These are phyloP conservation scores for Exidia glandulosa DNA, from an alignment of 768 basidiomycete genomes.

Conservation along the genomic window DNA sequence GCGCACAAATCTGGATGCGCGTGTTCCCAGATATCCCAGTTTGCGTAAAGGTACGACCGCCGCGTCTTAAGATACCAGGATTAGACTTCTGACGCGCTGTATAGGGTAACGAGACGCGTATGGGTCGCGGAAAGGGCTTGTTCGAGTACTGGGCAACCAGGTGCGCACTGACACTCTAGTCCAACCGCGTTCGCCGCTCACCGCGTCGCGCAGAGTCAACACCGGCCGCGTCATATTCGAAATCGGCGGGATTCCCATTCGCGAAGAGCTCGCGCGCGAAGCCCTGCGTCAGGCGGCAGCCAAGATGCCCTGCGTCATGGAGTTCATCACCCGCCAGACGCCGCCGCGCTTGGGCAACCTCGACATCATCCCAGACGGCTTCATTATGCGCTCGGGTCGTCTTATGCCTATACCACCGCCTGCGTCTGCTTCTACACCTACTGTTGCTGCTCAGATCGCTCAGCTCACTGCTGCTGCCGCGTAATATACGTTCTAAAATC, in stretches of 20 bases:
- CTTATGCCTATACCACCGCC: not conserved
- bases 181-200: not conserved
- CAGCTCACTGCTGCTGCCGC: too few species aligned
- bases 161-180: conserved; percentile 37
- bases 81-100: too few species aligned
- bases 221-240: conserved; percentile 89
- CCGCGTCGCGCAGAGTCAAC: conserved; percentile 26
- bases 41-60: conserved; percentile 97
- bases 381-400: not conserved
- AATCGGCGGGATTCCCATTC: conserved; percentile 79
- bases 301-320: conserved; percentile 79
- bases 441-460: too few species aligned
- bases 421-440: not conserved
- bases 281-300: conserved; percentile 80
- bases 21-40: conserved; percentile 97
- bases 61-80: too few species aligned
- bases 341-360: conserved; percentile 68
- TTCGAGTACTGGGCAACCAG: conserved; percentile 97
- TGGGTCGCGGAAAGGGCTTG: conserved; percentile 98
- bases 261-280: conserved; percentile 86
- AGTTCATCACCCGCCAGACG: conserved; percentile 63
- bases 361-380: conserved; percentile 23
- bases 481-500: too few species aligned
- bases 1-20: conserved; percentile 73
- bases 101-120: conserved; percentile 98